A percentile compares a stretch with the other conserved stretches of the same genome.
Evolutionary conservation across 306 rosid species (phyloP).

Genomic region (Vachellia collinsii): DNA sequence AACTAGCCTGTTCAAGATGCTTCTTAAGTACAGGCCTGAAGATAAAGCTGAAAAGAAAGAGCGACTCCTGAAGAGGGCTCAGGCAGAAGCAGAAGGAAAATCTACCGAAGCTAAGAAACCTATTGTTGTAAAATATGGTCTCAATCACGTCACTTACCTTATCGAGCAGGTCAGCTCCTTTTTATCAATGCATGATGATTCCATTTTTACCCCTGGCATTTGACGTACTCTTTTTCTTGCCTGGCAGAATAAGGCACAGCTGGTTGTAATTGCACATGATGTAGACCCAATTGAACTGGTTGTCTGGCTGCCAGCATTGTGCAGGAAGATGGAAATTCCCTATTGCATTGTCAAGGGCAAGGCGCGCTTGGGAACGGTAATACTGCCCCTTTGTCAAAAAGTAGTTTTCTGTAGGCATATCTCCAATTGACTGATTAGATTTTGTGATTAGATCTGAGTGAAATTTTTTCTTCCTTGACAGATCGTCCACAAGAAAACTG

Average conservation of each 20-base stretch:
- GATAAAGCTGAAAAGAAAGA: constrained; percentile 83
- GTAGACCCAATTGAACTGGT: constrained; percentile 88
- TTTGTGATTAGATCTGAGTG: not conserved
- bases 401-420: not conserved
- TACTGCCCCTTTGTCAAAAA: not conserved
- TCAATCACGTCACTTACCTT: constrained; percentile 78
- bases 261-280: constrained; percentile 81
- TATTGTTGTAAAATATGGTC: constrained; percentile 77
- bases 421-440: not conserved
- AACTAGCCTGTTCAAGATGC: constrained; percentile 74
- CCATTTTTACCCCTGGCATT: not conserved
- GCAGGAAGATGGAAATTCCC: constrained; percentile 88
- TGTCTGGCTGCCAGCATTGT: constrained; percentile 82
- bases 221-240: not conserved
- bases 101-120: constrained; percentile 69
- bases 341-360: constrained; percentile 88
- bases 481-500: constrained; percentile 81
- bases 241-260: constrained; percentile 70
- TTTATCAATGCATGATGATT: too few species aligned
- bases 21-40: constrained; percentile 79
- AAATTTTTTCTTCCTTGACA: constrained; percentile 17
- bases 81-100: constrained; percentile 77
- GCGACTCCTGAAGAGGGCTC: constrained; percentile 72
- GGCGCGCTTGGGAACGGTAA: constrained; percentile 74
- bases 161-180: constrained; percentile 59